Base-by-base conservation (phyloP, 257 asterid species). In the Ilex aquifolium region DNA sequence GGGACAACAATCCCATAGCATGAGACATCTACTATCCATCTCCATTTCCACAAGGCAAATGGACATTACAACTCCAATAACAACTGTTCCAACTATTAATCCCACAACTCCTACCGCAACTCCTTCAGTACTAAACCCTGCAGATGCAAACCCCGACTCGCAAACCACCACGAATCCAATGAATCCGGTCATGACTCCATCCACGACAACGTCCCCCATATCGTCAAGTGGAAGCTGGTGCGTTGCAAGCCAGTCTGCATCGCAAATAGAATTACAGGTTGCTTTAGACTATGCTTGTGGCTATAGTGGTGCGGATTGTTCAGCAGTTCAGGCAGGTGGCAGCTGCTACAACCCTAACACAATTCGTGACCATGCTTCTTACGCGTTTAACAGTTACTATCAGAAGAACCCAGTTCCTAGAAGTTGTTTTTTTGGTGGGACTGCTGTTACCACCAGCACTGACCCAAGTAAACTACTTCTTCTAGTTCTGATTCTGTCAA, bases 241-340 rank as follows among this genome's bases (percentile, higher is more conserved):
- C 54, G 78, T 90, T 7, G 95, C 95, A 13, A 77, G 76, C 69
- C 79, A 65, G 59, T 80, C 91, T 10, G 94, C 79, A 10, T 66
- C 87, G 3, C 78, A 69, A 39, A 63, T 66, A 0, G 85, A 80
- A 7, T 50, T 88, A 66, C 95, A 89, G 61, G 75, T 63, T 11
- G 95, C 95, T 10, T 17, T 88, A 50, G 93, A 88, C 72, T 88
- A 84, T 57, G 93, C 95, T 1, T 88, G 96, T 64, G 84, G 95
- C 29, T 58, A 70, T 63, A 1, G 27, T 21, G 27, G 27, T 21
- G 27, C 27, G 27, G 27, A 21, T 21, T 21, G 27, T 21, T 21
- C 82, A 2, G 75, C 79, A 31, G 82, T 88, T 50, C 95, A 82
- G 76, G 59, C 76, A 1, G 77, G 76, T 46, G 85, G 86, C 5